Conservation (phyloP, 2,329 filamentous ascomycete species). For the Penicillium hordei region DNA sequence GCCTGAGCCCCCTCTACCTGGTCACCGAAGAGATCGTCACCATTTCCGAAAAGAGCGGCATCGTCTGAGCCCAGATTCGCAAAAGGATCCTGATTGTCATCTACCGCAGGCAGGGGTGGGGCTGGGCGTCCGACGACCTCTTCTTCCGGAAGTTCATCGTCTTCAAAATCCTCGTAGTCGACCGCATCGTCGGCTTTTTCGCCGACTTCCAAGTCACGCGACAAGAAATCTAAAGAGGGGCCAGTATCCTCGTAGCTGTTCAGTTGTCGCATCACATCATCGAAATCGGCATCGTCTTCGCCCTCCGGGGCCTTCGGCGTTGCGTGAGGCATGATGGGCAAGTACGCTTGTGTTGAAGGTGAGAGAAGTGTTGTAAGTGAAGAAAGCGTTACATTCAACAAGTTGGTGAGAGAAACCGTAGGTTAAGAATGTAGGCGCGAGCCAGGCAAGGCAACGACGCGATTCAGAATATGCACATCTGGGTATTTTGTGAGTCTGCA, state of each 20-base stretch:
- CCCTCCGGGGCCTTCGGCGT: constrained; percentile 31
- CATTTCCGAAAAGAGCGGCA: constrained; percentile 33
- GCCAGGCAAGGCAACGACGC: constrained; percentile 11
- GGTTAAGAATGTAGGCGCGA: constrained; percentile 2
- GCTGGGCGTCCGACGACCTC: constrained; percentile 25
- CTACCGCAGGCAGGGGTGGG: constrained; percentile 40
- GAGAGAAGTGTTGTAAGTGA: neutral
- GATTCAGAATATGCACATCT: constrained; percentile 13
- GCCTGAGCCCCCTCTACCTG: constrained; percentile 25
- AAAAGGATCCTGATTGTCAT: constrained; percentile 54
- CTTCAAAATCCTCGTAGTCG: constrained; percentile 87
- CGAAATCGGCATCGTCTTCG: constrained; percentile 42
- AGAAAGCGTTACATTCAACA: neutral
- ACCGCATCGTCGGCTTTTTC: constrained; percentile 91
- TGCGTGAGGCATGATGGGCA: constrained; percentile 41
- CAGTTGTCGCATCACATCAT: constrained; percentile 45
- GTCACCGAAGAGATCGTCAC: constrained; percentile 28
- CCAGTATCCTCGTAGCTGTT: constrained; percentile 38
- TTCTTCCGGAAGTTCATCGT: constrained; percentile 80
- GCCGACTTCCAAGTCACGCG: constrained; percentile 45
- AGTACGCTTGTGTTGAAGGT: neutral
- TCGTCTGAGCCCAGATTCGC: constrained; percentile 40
- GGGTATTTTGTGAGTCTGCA: neutral
- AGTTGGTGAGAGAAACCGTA: constrained; percentile 3
- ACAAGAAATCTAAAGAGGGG: constrained; percentile 42